A percentile compares a stretch with the other conserved stretches of the same genome.
phyloP scores from a whole-genome alignment of 2,329 filamentous ascomycete species.

The Zasmidium angulare region DNA sequence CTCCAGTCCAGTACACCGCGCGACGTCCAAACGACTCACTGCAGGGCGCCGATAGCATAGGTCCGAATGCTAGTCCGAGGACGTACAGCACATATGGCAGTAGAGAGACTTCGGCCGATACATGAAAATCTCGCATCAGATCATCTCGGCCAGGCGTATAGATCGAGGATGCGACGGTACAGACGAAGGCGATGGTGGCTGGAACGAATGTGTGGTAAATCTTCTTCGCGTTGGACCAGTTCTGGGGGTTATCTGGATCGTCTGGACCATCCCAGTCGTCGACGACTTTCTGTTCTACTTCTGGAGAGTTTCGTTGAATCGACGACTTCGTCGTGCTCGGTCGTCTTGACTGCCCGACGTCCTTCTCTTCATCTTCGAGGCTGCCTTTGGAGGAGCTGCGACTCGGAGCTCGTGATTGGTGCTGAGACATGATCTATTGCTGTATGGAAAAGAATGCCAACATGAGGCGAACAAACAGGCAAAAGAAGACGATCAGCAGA shows the following conservation, averaged over 20 bases:
- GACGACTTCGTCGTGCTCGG: background rate
- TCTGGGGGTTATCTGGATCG: constrained; percentile 52
- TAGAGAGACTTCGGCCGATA: constrained; percentile 57
- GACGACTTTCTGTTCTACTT: background rate
- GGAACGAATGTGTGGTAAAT: constrained; percentile 40
- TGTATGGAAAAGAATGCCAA: too few species aligned
- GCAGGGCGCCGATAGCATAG: constrained; percentile 37
- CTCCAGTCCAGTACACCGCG: constrained; percentile 50
- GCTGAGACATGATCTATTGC: too few species aligned
- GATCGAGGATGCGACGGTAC: constrained; percentile 32
- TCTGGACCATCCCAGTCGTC: constrained; percentile 26
- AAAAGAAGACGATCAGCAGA: too few species aligned
- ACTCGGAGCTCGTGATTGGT: too few species aligned
- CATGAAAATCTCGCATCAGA: constrained; percentile 54
- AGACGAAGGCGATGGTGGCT: constrained; percentile 35
- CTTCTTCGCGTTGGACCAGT: constrained; percentile 51
- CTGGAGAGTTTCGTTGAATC: background rate
- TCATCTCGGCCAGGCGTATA: constrained; percentile 29
- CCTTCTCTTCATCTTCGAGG: background rate
- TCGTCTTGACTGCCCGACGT: background rate
- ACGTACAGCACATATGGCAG: constrained; percentile 61
- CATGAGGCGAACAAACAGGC: too few species aligned
- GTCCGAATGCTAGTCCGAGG: constrained; percentile 60
- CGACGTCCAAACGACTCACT: constrained; percentile 49
- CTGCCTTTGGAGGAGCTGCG: background rate